These are phyloP conservation scores for Stevia rebaudiana DNA, from an alignment of 140 eudicot genomes.

Conservation along the genomic window DNA sequence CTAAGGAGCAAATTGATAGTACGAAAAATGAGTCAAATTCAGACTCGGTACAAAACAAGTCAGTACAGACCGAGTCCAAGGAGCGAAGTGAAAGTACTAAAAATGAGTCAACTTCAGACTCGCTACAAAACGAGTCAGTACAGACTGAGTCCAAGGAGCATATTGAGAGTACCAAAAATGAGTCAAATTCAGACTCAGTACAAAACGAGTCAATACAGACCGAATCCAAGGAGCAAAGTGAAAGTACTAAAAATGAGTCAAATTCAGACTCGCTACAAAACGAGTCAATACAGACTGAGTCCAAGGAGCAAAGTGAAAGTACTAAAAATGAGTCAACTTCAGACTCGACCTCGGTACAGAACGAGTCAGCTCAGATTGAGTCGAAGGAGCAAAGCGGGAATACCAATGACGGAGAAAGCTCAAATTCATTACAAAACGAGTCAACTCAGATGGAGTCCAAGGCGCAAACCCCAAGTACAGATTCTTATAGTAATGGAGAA, in stretches of 20 bases:
- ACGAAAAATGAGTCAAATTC: background rate
- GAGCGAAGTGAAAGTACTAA: conserved; percentile 15
- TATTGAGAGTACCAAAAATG: background rate
- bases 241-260: background rate
- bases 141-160: conserved; percentile 22
- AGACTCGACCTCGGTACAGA: conserved; percentile 8
- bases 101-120: background rate
- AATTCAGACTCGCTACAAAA: conserved; percentile 2
- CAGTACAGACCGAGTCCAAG: conserved; percentile 20
- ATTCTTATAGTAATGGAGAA: background rate
- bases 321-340: background rate
- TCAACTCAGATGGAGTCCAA: conserved; percentile 15
- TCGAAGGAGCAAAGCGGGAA: conserved; percentile 17
- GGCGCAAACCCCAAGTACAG: conserved; percentile 4
- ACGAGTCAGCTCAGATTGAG: conserved; percentile 17
- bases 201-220: conserved; percentile 24
- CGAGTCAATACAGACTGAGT: conserved; percentile 18
- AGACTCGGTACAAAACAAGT: conserved; percentile 15
- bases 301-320: conserved; percentile 16
- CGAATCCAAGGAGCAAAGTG: conserved; percentile 19
- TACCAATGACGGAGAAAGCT: background rate
- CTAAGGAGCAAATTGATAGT: conserved; percentile 15
- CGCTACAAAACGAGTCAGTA: conserved; percentile 17
- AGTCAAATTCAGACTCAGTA: conserved; percentile 4
- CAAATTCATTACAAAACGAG: conserved; percentile 9